phyloP scores from a whole-genome alignment of 305 asterid genomes.

The Fraxinus angustifolia region DNA sequence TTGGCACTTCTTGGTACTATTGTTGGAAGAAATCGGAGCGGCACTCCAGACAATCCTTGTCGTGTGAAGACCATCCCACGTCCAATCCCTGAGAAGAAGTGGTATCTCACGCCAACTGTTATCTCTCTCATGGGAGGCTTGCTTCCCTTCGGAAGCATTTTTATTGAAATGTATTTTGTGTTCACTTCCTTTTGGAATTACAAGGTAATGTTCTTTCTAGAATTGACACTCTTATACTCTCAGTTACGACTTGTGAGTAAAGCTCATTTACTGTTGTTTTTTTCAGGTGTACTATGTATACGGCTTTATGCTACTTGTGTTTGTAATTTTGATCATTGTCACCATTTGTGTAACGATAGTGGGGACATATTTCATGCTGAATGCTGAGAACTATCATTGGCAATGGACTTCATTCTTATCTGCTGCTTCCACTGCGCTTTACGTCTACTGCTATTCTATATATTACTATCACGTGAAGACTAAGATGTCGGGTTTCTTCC shows the following conservation, averaged over 20 bases:
- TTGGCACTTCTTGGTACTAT: conserved; percentile 68
- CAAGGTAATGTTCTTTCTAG: conserved; percentile 40
- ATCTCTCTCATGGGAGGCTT: conserved; percentile 68
- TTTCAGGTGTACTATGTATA: conserved; percentile 69
- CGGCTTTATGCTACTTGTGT: conserved; percentile 75
- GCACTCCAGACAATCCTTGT: conserved; percentile 67
- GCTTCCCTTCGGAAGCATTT: conserved; percentile 68
- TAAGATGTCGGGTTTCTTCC: conserved; percentile 67
- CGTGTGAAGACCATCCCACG: conserved; percentile 72
- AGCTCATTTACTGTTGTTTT: conserved; percentile 10
- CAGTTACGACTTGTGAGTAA: neutral
- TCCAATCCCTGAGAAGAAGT: conserved; percentile 79
- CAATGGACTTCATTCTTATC: conserved; percentile 76
- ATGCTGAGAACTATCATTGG: conserved; percentile 82
- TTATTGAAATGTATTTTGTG: conserved; percentile 63
- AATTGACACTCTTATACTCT: neutral
- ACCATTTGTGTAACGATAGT: conserved; percentile 73
- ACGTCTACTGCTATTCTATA: conserved; percentile 57
- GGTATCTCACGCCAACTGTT: conserved; percentile 62
- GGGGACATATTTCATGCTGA: conserved; percentile 70
- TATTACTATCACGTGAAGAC: conserved; percentile 70
- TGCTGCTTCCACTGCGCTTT: conserved; percentile 68
- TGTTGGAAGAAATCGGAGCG: conserved; percentile 69
- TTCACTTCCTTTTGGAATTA: conserved; percentile 78
- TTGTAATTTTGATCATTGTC: conserved; percentile 67